Percentiles rank a stretch among this genome's conserved stretches.
Conservation (phyloP, 768 basidiomycete species). For the Obba rivulosa region DNA sequence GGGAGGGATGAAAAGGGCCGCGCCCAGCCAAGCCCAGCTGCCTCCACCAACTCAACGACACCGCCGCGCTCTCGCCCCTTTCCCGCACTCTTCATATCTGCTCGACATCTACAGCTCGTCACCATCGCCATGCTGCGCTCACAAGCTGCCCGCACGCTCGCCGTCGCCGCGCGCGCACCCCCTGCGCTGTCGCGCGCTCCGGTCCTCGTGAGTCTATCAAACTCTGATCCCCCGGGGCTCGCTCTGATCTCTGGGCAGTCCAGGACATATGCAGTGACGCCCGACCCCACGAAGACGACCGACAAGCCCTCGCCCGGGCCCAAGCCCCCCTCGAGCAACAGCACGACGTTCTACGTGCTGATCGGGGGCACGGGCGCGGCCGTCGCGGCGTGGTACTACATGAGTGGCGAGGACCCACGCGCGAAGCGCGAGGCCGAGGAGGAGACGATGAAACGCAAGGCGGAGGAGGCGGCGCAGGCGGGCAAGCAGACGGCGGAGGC, state of each 20-base stretch:
- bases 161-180: constrained; percentile 10
- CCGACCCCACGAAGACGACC: constrained; percentile 22
- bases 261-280: constrained; percentile 18
- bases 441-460: constrained; percentile 26
- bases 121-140: constrained; percentile 16
- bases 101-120: no score
- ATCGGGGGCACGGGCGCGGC: constrained; percentile 24
- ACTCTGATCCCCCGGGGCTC: not conserved
- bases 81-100: no score
- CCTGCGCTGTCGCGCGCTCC: constrained; percentile 9
- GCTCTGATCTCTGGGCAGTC: constrained; percentile 3
- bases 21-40: no score
- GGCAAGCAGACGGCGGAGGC: constrained; percentile 27
- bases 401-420: constrained; percentile 18
- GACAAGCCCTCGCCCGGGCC: constrained; percentile 16
- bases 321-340: constrained; percentile 13
- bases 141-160: constrained; percentile 16
- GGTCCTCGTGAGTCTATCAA: constrained; percentile 5
- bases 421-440: constrained; percentile 24
- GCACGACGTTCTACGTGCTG: constrained; percentile 22
- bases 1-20: no score
- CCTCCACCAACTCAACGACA: no score
- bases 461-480: constrained; percentile 24
- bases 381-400: constrained; percentile 34
- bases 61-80: no score